Percentiles rank a stretch among this genome's conserved stretches.
These are phyloP conservation scores for Litchi chinensis DNA, from an alignment of 345 rosid genomes.

Conservation along the genomic window DNA sequence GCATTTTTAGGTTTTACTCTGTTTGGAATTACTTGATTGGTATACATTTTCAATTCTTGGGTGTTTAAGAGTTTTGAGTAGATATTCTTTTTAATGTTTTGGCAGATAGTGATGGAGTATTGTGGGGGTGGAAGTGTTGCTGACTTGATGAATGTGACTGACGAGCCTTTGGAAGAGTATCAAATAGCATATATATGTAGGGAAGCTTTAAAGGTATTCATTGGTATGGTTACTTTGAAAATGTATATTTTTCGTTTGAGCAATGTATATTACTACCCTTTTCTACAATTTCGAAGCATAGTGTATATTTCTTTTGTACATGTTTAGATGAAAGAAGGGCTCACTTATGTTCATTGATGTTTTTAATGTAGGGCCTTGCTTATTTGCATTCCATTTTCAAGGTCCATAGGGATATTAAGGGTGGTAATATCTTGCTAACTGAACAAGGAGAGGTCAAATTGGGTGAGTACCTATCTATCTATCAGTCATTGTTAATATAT, in stretches of 20 bases:
- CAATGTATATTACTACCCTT: neutral
- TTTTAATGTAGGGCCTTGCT: constrained; percentile 75
- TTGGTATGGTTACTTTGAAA: constrained; percentile 18
- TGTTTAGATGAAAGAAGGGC: neutral
- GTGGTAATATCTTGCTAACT: constrained; percentile 96
- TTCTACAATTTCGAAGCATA: constrained; percentile 17
- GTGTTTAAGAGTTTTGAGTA: constrained; percentile 21
- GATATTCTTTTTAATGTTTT: constrained; percentile 34
- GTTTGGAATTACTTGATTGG: constrained; percentile 1
- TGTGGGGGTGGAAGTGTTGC: constrained; percentile 99
- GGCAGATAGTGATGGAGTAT: constrained; percentile 99
- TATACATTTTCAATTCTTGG: constrained; percentile 8
- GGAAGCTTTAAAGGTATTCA: constrained; percentile 85
- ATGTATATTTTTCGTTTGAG: constrained; percentile 6
- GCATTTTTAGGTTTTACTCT: neutral
- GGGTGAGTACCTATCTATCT: constrained; percentile 61
- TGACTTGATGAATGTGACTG: constrained; percentile 89
- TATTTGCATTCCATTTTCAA: constrained; percentile 96
- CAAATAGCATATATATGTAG: constrained; percentile 95
- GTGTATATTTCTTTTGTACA: neutral
- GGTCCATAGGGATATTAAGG: constrained; percentile 98
- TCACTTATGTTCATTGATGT: constrained; percentile 21
- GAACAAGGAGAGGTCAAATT: constrained; percentile 99
- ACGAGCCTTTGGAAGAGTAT: constrained; percentile 91
- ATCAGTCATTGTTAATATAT: neutral